Evolutionary conservation across 306 rosid genomes (phyloP).

Genomic region (Albizia julibrissin): DNA sequence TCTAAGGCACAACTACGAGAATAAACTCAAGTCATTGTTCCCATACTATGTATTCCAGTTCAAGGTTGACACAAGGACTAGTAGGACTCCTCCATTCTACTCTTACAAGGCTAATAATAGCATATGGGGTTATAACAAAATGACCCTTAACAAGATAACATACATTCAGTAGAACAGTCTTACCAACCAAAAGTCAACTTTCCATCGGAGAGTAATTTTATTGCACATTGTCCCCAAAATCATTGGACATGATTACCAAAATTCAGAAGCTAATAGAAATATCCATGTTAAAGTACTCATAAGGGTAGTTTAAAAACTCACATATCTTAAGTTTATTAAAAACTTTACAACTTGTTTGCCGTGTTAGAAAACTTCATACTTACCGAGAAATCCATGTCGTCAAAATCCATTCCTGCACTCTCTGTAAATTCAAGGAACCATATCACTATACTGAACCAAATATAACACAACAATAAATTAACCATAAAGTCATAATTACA

Average conservation of each 20-base stretch:
- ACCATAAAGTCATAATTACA: slow-evolving; percentile 6
- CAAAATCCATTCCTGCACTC: slow-evolving; percentile 37
- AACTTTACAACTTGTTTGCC: not conserved
- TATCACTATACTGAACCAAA: not conserved
- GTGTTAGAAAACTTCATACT: not conserved
- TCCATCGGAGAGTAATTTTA: too few relatives aligned
- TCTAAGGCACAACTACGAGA: too few relatives aligned
- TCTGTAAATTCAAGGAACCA: slow-evolving; percentile 28
- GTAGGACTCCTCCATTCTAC: too few relatives aligned
- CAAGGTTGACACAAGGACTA: too few relatives aligned
- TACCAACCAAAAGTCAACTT: too few relatives aligned
- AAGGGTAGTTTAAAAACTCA: not conserved
- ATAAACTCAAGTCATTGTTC: too few relatives aligned
- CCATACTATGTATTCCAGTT: too few relatives aligned
- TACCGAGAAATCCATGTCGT: slow-evolving; percentile 47
- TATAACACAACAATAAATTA: not conserved
- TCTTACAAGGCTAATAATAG: too few relatives aligned
- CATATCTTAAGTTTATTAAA: not conserved
- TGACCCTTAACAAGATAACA: too few relatives aligned
- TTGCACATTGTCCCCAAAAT: not conserved
- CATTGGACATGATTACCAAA: not conserved
- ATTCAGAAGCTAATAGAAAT: not conserved
- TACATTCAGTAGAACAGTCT: too few relatives aligned
- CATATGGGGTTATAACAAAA: too few relatives aligned
- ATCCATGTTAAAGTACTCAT: not conserved